Evolutionary conservation across 2,329 filamentous ascomycete genomes (phyloP), one percentile per base, ranked within the genome.

Genomic region (Phyllosticta citrichinensis): DNA sequence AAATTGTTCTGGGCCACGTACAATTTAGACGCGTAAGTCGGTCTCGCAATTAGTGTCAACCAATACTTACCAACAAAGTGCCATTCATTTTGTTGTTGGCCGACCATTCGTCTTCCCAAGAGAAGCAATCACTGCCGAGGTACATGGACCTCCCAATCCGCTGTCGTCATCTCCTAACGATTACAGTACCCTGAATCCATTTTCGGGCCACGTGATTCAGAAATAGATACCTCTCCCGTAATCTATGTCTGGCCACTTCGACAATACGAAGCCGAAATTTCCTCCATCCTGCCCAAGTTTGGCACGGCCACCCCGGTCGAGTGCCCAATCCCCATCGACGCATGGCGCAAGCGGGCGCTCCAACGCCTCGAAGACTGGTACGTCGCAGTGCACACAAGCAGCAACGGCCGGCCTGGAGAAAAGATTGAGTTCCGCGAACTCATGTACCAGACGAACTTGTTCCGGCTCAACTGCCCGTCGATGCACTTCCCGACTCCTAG

Each of bases 1-100:
- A 61, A 61, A 47, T n/a, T 61, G 4, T 61, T 61, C 20, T 61
- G 59, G 59, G 59, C 59, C 22, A 54, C 30, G 5, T 61, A 61
- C 19, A 61, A 51, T 17, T 19, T 61, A 1, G 59, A 61, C 17
- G 59, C 59, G 59, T 61, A 22, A 25, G 59, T 20, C 19, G 10
- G 19, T 25, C 14, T n/a, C 6, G 35, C 4, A 2, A 2, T 5
- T 8, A 0, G 10, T 19, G 0, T 50, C 10, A 17, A 25, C n/a
- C 30, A 11, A n/a, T 25, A 17, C 58, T 60, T 6, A 60, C 11
- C 11, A 9, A 2, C 17, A 30, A 1, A 61, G 59, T 17, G 59
- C 59, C 20, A 52, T 55, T 24, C 59, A 61, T 27, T 61, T 61
- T 14, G 59, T 61, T 12, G 25, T 61, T 9, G 50, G 55, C 5